A percentile compares a stretch with the other conserved stretches of the same genome.
These are phyloP conservation scores for Linum trigynum DNA, from an alignment of 345 rosid genomes.

Conservation along the genomic window DNA sequence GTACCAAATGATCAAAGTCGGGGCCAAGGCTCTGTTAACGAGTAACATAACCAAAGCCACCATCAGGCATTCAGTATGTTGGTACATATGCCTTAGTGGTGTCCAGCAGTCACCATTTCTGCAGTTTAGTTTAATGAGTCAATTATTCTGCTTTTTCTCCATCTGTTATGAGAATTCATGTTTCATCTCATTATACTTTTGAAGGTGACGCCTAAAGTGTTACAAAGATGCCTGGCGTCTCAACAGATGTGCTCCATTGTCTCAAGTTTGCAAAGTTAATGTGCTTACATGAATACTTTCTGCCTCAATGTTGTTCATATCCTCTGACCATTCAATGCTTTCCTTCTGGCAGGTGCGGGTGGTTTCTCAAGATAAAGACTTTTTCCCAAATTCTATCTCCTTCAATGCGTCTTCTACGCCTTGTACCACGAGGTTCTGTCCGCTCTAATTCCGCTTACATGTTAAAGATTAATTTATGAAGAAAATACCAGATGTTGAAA, in stretches of 20 bases:
- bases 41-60: too few species aligned
- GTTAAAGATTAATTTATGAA: background rate
- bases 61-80: too few species aligned
- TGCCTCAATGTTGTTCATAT: background rate
- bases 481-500: background rate
- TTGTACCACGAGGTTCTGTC: conserved; percentile 66
- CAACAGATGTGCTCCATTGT: background rate
- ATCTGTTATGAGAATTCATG: background rate
- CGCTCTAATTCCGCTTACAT: background rate
- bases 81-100: too few species aligned
- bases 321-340: background rate
- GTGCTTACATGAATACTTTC: background rate
- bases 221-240: background rate
- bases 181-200: too few species aligned
- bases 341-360: conserved; percentile 60
- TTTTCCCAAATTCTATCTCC: conserved; percentile 92
- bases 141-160: too few species aligned
- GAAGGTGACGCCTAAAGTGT: background rate
- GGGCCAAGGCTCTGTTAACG: too few species aligned
- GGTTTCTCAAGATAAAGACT: conserved; percentile 97
- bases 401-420: conserved; percentile 79
- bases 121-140: too few species aligned
- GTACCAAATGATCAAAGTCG: too few species aligned
- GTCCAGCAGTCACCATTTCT: too few species aligned
- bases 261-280: background rate